Base-by-base conservation (phyloP, 2,329 filamentous ascomycete species). In the Penicillium fuscoglaucum region DNA sequence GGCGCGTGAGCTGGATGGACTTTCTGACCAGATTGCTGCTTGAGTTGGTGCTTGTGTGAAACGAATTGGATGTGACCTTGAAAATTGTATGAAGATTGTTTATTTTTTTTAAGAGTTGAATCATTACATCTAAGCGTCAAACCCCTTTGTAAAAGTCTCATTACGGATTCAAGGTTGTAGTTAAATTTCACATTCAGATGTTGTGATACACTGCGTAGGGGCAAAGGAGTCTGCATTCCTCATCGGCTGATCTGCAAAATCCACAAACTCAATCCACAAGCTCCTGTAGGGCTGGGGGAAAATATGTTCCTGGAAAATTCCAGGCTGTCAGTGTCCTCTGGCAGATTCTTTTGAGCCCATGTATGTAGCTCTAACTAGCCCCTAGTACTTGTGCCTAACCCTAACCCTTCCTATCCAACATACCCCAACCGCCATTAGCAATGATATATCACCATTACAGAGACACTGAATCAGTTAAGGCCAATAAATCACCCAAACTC, bases 1-100 rank as follows among this genome's bases (percentile, higher is more conserved):
- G 79, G 80, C 87, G 52, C 80, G 91, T n/a, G 90, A 95, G 80
- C 58, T 89, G 70, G 86, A 90, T 66, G 90, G 90, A 0, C 72
- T 93, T 66, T 83, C 77, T 53, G 75, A 78, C 5, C 83, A 87
- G 81, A 83, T 93, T 58, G 89, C 90, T 2, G 92, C 88, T 66
- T 92, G 83, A 59, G 51, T 58, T 17, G 15, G n/a, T n/a, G 15
- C 2, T 29, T 35, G 2, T 17, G 8, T 50, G 6, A 31, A 40
- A 33, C 13, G 24, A 44, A 52, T 33, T 52, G 44, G 19, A 41
- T 37, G 37, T 56, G 54, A 35, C 28, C 15, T 41, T 21, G 35
- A 45, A 47, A 55, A 28, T 55, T 50, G 45, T 41, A 43, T 35
- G 9, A 29, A 5, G 4, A 21, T 29, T 41, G 12, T 13, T 10